Conservation (phyloP, 2,329 filamentous ascomycete genomes). For the Fragosphaeria purpurea region DNA sequence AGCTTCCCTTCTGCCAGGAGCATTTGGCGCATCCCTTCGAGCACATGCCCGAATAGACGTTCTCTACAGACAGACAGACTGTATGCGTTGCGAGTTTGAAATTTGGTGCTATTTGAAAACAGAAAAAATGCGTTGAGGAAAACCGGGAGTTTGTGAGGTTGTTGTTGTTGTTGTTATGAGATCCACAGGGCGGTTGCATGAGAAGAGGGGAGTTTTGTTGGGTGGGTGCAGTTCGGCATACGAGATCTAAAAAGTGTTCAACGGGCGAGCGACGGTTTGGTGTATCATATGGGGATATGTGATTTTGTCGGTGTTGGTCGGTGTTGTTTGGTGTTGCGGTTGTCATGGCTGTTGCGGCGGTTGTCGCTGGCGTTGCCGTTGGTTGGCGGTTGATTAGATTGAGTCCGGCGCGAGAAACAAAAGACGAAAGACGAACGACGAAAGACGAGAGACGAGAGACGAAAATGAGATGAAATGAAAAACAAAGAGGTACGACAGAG, state of each 20-base stretch:
- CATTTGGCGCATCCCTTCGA: constrained; percentile 51
- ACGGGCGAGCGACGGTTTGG: not conserved
- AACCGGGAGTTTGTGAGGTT: no score
- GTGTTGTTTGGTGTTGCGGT: no score
- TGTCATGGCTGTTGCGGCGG: not conserved
- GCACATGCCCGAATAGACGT: constrained; percentile 48
- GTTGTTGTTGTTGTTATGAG: no score
- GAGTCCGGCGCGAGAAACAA: not conserved
- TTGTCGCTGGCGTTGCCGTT: not conserved
- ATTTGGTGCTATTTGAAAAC: no score
- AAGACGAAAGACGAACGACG: not conserved
- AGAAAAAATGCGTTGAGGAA: not conserved
- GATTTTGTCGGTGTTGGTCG: no score
- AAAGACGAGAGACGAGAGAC: not conserved
- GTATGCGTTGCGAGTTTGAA: no score
- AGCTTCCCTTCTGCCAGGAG: constrained; percentile 62
- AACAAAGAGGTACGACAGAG: not conserved
- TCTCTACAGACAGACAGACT: no score
- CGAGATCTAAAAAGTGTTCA: no score
- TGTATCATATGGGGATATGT: constrained; percentile 2
- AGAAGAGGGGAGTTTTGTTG: no score
- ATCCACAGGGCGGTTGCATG: no score
- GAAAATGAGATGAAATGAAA: not conserved
- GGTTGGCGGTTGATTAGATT: not conserved
- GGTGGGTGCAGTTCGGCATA: no score